Evolutionary conservation across 1,139 yeast species (phyloP).

Genomic region (Scheffersomyces insectosa): DNA sequence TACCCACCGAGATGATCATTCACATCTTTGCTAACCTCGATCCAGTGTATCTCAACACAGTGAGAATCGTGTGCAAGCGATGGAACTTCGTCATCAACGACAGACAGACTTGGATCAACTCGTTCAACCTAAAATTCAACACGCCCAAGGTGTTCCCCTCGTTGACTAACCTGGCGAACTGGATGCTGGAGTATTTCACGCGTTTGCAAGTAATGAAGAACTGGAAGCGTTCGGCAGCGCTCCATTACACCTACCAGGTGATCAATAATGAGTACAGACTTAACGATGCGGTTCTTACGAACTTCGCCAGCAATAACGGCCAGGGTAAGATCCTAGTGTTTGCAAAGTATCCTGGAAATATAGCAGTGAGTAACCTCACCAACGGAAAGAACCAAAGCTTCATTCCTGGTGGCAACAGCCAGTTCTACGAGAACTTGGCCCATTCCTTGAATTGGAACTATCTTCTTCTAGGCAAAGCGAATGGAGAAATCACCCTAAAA

Average conservation of each 20-base stretch:
- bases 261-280: slow-evolving; percentile 26
- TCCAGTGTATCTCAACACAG: slow-evolving; percentile 49
- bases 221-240: slow-evolving; percentile 53
- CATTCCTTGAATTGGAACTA: slow-evolving; percentile 37
- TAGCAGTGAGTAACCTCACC: slow-evolving; percentile 38
- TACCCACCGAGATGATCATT: slow-evolving; percentile 62
- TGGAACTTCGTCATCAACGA: slow-evolving; percentile 57
- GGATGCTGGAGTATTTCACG: slow-evolving; percentile 57
- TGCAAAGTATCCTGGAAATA: slow-evolving; percentile 33
- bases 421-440: slow-evolving; percentile 21
- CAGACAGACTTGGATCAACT: slow-evolving; percentile 60
- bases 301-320: slow-evolving; percentile 39
- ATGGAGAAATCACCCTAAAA: slow-evolving; percentile 33
- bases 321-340: slow-evolving; percentile 40
- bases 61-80: slow-evolving; percentile 54
- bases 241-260: slow-evolving; percentile 32
- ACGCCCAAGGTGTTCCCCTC: slow-evolving; percentile 53
- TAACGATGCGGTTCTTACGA: slow-evolving; percentile 31
- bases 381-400: slow-evolving; percentile 44
- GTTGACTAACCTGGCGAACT: slow-evolving; percentile 50
- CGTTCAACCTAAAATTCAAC: slow-evolving; percentile 50
- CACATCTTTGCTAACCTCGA: slow-evolving; percentile 58
- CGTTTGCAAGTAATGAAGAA: slow-evolving; percentile 43
- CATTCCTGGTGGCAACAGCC: slow-evolving; percentile 38
- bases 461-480: slow-evolving; percentile 28